Evolutionary conservation across 768 basidiomycete genomes (phyloP), one percentile per base, ranked within the genome.

Genomic region (Podaxis sp.): DNA sequence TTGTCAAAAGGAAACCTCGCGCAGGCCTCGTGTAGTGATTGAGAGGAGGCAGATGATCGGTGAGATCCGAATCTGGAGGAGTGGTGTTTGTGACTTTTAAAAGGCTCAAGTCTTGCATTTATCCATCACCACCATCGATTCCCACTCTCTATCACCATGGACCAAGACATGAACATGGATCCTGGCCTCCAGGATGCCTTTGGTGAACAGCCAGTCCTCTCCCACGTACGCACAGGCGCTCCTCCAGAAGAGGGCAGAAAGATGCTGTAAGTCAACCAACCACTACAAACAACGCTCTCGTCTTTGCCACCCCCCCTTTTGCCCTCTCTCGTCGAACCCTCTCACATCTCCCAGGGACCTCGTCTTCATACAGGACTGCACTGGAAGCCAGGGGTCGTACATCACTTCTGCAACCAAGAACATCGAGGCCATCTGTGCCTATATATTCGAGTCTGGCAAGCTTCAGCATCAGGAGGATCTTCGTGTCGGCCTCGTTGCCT

Each of bases 351-450:
- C 38, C 72, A 95, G 93, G 64, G 95, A 97, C 77, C 86, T 97
- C 64, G 95, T 95, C 51, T 97, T 97, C 78, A 86, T 97, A 20
- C 93, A 96, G 73, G 95, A 97, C 76, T 96, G 95, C 75, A 97
- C 95, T 6, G 95, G 95, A 13, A 92, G 90, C 69, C 93, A 95
- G 68, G 91, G 91, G 37, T 90, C 87, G 71, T 94, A 94, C 77
- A 95, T 94, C 67, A 83, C 90, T n/a, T 93, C 92, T 51, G 95
- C 95, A 20, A 96, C 95, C 10, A 93, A 91, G 81, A 98, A 99
- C 76, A 96, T 99, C 76, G 91, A 95, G 71, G 85, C 91, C 72
- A 99, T 99, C 71, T 96, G 92, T 72, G 90, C 90, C 52, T 89
- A 92, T 77, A 99, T 99, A 66, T 93, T 93, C 76, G 90, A 95